phyloP scores from a whole-genome alignment of 768 basidiomycete species.

The Cystobasidium tubakii region DNA sequence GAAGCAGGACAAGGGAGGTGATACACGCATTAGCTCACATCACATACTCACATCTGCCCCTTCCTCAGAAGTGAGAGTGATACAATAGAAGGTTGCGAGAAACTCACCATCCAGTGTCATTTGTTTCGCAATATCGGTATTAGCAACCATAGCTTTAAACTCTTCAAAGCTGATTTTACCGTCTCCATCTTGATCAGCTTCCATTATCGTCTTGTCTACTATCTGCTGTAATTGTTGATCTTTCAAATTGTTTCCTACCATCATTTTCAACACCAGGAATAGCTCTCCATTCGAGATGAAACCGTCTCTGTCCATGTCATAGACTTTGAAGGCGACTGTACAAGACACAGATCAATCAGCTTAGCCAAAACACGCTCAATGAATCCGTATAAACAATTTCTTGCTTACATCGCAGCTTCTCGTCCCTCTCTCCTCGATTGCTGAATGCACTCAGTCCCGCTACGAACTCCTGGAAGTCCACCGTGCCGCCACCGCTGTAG shows the following conservation, averaged over 20 bases:
- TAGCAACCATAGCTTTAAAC: conserved; percentile 92
- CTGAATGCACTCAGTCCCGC: conserved; percentile 96
- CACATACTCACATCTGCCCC: too few relatives aligned
- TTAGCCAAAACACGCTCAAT: too few relatives aligned
- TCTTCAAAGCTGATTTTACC: conserved; percentile 96
- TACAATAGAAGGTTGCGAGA: too few relatives aligned
- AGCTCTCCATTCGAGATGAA: conserved; percentile 98
- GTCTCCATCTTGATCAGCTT: conserved; percentile 96
- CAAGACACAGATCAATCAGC: not conserved
- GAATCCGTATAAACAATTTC: too few relatives aligned
- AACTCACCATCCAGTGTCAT: conserved; percentile 95
- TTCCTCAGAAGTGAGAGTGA: too few relatives aligned
- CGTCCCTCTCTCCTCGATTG: conserved; percentile 89
- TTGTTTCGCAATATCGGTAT: conserved; percentile 97
- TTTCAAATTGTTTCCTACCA: conserved; percentile 99
- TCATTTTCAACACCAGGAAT: conserved; percentile 98
- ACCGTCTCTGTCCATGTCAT: conserved; percentile 95
- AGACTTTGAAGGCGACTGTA: conserved; percentile 97
- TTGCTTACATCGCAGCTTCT: conserved; percentile 91
- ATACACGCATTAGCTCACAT: too few relatives aligned
- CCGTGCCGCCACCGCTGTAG: conserved; percentile 86
- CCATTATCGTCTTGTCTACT: conserved; percentile 99
- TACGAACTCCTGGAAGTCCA: conserved; percentile 99
- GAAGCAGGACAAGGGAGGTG: not conserved
- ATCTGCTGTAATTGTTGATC: conserved; percentile 99